Percentiles rank a stretch among this genome's conserved stretches.
Evolutionary conservation across 2,329 filamentous ascomycete genomes (phyloP).

Genomic region (Orbilia brochopaga): DNA sequence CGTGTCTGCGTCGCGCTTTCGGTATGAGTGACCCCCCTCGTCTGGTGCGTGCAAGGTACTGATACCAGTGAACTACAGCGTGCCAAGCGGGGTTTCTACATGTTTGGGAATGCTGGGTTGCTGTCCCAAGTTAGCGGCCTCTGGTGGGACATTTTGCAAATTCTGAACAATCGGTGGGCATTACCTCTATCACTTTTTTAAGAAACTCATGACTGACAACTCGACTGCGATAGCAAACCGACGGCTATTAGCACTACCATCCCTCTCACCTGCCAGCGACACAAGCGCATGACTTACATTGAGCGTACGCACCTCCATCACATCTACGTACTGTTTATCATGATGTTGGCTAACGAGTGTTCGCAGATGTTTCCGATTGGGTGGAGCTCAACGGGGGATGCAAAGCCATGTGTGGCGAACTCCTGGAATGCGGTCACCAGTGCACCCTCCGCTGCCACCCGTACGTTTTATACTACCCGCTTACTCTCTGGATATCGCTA

Average conservation of each 20-base stretch:
- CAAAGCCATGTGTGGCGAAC: conserved; percentile 60
- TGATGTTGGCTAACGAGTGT: conserved; percentile 4
- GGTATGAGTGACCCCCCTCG: conserved; percentile 18
- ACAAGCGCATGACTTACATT: conserved; percentile 64
- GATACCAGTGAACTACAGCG: conserved; percentile 59
- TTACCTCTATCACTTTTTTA: conserved; percentile 18
- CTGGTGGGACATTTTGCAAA: conserved; percentile 63
- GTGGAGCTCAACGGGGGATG: conserved; percentile 64
- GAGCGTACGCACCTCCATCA: conserved; percentile 56
- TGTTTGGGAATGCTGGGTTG: conserved; percentile 77
- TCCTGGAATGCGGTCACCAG: conserved; percentile 62
- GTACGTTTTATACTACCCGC: conserved; percentile 56
- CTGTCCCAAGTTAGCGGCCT: conserved; percentile 61
- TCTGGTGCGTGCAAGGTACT: conserved; percentile 5
- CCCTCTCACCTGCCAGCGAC: conserved; percentile 69
- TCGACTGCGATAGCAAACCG: conserved; percentile 48
- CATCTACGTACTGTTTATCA: not conserved
- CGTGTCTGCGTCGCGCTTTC: conserved; percentile 69
- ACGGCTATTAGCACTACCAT: conserved; percentile 63
- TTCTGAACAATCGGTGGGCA: conserved; percentile 56
- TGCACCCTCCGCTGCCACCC: conserved; percentile 65
- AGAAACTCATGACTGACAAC: conserved; percentile 51
- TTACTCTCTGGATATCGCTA: not conserved
- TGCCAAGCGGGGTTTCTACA: conserved; percentile 77
- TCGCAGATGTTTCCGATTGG: conserved; percentile 64